Evolutionary conservation across 495 filamentous ascomycete species (phyloP), one percentile per base, ranked within the genome.

Genomic region (Podospora australis): DNA sequence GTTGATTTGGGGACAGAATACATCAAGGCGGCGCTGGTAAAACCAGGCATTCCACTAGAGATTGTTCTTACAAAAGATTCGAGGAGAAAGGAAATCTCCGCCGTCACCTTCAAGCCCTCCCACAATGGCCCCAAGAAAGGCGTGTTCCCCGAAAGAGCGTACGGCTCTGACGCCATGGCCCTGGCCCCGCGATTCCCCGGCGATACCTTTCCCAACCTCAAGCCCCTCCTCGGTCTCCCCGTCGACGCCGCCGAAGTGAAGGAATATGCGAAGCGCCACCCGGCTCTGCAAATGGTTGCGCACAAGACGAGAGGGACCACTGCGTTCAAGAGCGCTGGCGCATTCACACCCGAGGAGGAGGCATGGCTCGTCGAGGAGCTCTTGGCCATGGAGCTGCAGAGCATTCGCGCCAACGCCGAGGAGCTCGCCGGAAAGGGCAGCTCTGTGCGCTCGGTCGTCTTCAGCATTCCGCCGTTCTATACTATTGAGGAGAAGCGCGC

Each of bases 31-130:
- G 82, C 88, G 2, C 80, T 97, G 23, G 91, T 99, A 50, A 99
- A 99, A 66, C 94, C 94, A 2, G 92, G 92, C 51, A 95, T 96
- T 48, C 94, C 94, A 9, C 88, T 97, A 65, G 94, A 97, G 60
- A 97, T 99, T 54, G 90, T 99, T 62, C 78, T 96, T 46, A 96
- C 88, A n/a, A 97, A 96, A 65, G 92, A 99, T 67, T 96, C 92
- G 28, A 87, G 94, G 65, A 84, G 92, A 57, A 99, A 99, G 72
- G 94, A 99, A 64, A 77, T 74, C 17, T 87, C 91, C 3, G 90
- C 90, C 36, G 82, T 97, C 56, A 86, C 88, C 25, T 97, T 99
- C 77, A 99, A 97, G 65, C 88, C 90, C 34, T 71, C 78, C 16
- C 73, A 74, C 67, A 71, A 71, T 61, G 71, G 68, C 45, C 70